phyloP scores from a whole-genome alignment of 2,329 filamentous ascomycete species.

The Cyclaneusma minus region DNA sequence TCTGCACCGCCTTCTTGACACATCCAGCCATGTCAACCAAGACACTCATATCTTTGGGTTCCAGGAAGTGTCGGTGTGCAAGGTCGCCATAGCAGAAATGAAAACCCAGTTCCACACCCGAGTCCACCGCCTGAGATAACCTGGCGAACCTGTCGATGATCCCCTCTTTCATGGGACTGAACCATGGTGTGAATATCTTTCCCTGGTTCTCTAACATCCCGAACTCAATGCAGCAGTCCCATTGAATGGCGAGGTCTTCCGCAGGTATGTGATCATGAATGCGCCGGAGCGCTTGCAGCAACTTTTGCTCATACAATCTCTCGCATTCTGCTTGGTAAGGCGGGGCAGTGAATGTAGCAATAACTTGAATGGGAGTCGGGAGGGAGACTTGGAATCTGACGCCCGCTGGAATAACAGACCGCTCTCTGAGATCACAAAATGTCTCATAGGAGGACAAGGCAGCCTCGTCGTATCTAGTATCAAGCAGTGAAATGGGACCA shows the following conservation, averaged over 20 bases:
- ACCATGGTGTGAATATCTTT: conserved; percentile 18
- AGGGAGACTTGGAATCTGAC: conserved; percentile 20
- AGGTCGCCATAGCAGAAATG: conserved; percentile 33
- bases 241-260: conserved; percentile 18
- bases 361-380: conserved; percentile 14
- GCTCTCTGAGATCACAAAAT: conserved; percentile 11
- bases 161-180: conserved; percentile 17
- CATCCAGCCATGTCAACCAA: conserved; percentile 23
- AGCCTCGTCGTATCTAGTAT: conserved; percentile 16
- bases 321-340: conserved; percentile 14
- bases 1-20: conserved; percentile 14
- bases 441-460: conserved; percentile 14
- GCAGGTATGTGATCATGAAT: conserved; percentile 17
- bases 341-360: conserved; percentile 6
- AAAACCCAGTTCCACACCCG: conserved; percentile 24
- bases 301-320: conserved; percentile 14
- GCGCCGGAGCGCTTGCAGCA: conserved; percentile 10
- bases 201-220: conserved; percentile 12
- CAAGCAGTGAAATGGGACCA: too few species aligned
- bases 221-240: conserved; percentile 15
- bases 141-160: conserved; percentile 19
- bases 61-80: conserved; percentile 25
- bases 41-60: conserved; percentile 21
- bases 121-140: conserved; percentile 17
- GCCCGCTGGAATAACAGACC: conserved; percentile 11